Base-by-base conservation (phyloP, 2,329 filamentous ascomycete genomes). In the Calonectria leucothoes region DNA sequence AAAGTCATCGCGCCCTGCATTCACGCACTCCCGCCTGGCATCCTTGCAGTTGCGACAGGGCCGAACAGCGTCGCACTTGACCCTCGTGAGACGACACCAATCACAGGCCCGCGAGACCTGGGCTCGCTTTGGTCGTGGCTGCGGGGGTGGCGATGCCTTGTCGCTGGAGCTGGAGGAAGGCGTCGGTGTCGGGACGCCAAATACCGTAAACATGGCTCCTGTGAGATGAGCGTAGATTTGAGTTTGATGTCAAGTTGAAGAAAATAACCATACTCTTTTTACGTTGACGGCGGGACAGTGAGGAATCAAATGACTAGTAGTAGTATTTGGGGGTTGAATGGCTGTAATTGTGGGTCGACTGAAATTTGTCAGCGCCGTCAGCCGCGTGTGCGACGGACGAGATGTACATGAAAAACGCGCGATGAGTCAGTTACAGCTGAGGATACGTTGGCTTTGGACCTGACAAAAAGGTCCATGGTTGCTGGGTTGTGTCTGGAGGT, bases 61-160 rank as follows among this genome's bases (percentile, higher is more conserved):
- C n/a, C 79, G 48, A 3, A 77, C 75, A 7, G 78, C 76, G 65
- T 82, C 81, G 67, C 81, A 82, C 33, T 82, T 82, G 52, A 82
- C 78, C 31, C 81, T 75, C 6, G 76, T 77, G 23, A 81, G 75
- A 14, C 80, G 81, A 74, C 81, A 82, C 81, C 81, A 82, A 69
- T 82, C 81, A 64, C 81, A 82, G 10, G 81, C 81, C 4, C 81
- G 73, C 3, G 81, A 80, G 66, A 82, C 81, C 20, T 82, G 81
- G 39, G 76, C 79, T 52, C 81, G 74, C 66, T 82, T 82, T n/a
- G 78, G 72, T 42, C 79, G 79, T 51, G 75, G 76, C 66, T 80
- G 77, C 33, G 74, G 71, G 27, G 72, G 70, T 14, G 74, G 75
- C 4, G 77, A 73, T 17, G 68, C 29, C 42, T 78, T 79, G 29